Evolutionary conservation across 1,284 basidiomycete genomes (phyloP).

Genomic region (Ceratobasidium sp.): DNA sequence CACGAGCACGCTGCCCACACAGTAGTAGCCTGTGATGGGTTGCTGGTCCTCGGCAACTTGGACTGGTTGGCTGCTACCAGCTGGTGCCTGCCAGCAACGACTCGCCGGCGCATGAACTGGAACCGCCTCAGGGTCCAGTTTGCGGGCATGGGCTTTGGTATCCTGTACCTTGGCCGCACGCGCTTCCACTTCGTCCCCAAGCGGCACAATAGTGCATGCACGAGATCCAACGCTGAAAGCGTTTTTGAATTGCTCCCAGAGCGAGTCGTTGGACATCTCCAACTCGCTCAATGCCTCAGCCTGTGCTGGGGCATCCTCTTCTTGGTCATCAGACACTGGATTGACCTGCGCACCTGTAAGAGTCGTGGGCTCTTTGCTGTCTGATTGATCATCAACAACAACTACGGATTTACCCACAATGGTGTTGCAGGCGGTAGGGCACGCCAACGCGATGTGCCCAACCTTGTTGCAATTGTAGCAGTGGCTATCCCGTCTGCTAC

Average conservation of each 20-base stretch:
- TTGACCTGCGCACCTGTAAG: not conserved
- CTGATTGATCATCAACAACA: not conserved
- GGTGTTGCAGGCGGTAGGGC: not conserved
- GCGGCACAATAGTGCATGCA: conserved; percentile 10
- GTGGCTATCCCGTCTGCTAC: too few species aligned
- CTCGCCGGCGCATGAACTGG: not conserved
- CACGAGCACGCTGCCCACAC: not conserved
- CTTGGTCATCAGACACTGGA: not conserved
- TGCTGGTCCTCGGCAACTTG: not conserved
- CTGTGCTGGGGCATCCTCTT: not conserved
- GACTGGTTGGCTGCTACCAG: conserved; percentile 5
- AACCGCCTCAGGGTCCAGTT: not conserved
- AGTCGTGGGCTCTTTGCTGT: too few species aligned
- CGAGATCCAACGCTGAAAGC: not conserved
- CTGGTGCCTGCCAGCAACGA: not conserved
- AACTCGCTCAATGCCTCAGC: not conserved
- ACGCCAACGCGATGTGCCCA: not conserved
- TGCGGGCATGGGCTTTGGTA: not conserved
- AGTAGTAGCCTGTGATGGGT: conserved; percentile 5
- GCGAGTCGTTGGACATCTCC: not conserved
- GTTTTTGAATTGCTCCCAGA: not conserved
- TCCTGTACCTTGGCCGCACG: not conserved
- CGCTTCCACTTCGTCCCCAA: not conserved
- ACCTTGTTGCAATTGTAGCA: not conserved
- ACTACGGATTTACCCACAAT: not conserved